Evolutionary conservation across 352 stramenopile species (phyloP), one percentile per base, ranked within the genome.

Genomic region (Elongisporangium undulatum): DNA sequence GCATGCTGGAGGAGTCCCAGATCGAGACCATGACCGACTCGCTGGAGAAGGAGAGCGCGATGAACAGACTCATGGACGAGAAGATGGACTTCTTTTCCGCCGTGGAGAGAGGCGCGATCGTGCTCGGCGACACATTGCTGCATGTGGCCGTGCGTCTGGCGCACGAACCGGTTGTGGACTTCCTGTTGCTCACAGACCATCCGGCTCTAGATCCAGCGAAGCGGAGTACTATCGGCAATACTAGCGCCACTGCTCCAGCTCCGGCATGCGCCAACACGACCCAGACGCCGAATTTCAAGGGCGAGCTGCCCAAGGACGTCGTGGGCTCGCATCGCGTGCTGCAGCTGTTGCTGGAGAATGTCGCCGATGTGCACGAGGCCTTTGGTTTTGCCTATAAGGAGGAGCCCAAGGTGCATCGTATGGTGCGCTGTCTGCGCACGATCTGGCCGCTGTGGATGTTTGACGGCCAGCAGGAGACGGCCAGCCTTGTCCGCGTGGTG

Each of bases 371-470:
- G 12, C 78, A 94, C 22, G 75, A 78, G 7, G 77, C 85, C 2
- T 87, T 94, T 24, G 80, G 80, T 1, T 67, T 74, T 5, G 80
- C 66, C 51, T 89, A 85, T 60, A 64, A 70, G 6, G 71, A 90
- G 48, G 82, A 92, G 29, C 64, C 84, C 0, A 82, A 79, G 21
- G 73, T 85, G 13, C 84, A 94, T 29, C 80, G 82, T 9, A 53
- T 94, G 10, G 72, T 89, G 41, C 61, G 69, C 4, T 72, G 64
- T 19, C 58, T 94, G 53, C 68, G 68, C 12, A 71, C 74, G 48
- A 58, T 92, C 45, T 93, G 84, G 84, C 79, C 84, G 6, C 58
- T 88, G 53, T 93, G 84, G 82, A 90, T 93, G 78, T 77, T 84
- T 50, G 79, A 88, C 49, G 75, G 74, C 3, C 71, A 79, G 38